These are phyloP conservation scores for Pestalotiopsis sp. DNA, from an alignment of 2,329 filamentous ascomycete genomes.

Conservation along the genomic window DNA sequence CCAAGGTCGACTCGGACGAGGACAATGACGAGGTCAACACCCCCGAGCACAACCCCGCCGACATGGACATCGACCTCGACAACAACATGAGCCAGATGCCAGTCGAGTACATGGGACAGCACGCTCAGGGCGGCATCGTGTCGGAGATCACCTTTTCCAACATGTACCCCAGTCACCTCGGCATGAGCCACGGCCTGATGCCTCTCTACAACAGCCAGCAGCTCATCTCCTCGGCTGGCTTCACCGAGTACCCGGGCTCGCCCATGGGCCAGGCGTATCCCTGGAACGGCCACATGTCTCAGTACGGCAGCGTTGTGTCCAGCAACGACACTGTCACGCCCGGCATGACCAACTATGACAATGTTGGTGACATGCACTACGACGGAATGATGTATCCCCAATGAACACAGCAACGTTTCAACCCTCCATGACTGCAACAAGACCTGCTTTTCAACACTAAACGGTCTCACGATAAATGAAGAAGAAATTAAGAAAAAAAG, in stretches of 20 bases:
- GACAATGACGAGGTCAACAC: constrained; percentile 38
- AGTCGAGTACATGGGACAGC: constrained; percentile 15
- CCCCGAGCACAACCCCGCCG: constrained; percentile 36
- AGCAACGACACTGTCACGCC: constrained; percentile 28
- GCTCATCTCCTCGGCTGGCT: constrained; percentile 31
- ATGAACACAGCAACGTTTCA: constrained; percentile 14
- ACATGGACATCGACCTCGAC: constrained; percentile 30
- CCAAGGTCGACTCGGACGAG: constrained; percentile 31
- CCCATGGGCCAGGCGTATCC: constrained; percentile 20
- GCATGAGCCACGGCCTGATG: constrained; percentile 19
- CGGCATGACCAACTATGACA: constrained; percentile 22
- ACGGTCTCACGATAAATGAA: neutral
- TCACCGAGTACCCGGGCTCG: constrained; percentile 23
- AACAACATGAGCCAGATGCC: constrained; percentile 20
- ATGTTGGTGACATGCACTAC: constrained; percentile 26
- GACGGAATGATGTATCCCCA: constrained; percentile 24
- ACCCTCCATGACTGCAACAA: neutral
- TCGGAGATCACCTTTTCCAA: constrained; percentile 20
- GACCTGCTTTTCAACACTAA: neutral
- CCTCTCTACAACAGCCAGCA: constrained; percentile 19
- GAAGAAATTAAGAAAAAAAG: neutral
- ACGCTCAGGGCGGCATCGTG: constrained; percentile 15
- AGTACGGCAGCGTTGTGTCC: constrained; percentile 26
- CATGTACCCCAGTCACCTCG: constrained; percentile 17
- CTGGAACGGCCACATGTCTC: constrained; percentile 23